phyloP scores from a whole-genome alignment of 1,284 basidiomycete species.

The Caloboletus inedulis region DNA sequence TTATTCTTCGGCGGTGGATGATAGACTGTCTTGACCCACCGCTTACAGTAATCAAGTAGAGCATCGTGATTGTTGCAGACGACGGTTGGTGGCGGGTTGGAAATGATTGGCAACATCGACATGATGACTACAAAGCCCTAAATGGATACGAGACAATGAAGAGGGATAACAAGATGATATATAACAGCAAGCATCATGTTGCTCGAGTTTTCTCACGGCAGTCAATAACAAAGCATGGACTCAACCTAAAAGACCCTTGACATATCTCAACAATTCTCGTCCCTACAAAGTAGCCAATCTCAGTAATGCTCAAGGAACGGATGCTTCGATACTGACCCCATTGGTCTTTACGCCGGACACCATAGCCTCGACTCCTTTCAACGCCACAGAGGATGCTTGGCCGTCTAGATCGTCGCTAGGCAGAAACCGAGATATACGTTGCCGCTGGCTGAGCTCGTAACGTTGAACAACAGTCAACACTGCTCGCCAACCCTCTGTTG shows the following conservation, averaged over 20 bases:
- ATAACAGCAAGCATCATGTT: not conserved
- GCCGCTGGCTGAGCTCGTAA: conserved; percentile 58
- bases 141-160: not conserved
- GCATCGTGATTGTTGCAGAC: not conserved
- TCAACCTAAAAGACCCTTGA: conserved; percentile 63
- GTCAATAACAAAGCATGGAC: not conserved
- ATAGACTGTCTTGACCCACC: not conserved
- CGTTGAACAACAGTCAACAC: conserved; percentile 62
- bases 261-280: conserved; percentile 68
- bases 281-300: conserved; percentile 43
- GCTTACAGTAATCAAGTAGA: not conserved
- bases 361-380: conserved; percentile 67
- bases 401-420: conserved; percentile 8
- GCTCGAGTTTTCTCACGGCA: not conserved
- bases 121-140: not conserved
- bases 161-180: not conserved
- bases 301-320: conserved; percentile 1
- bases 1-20: not conserved
- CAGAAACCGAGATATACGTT: conserved; percentile 40
- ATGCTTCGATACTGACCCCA: conserved; percentile 50
- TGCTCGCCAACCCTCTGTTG: conserved; percentile 76
- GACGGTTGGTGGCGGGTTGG: not conserved
- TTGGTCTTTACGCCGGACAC: conserved; percentile 66
- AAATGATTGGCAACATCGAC: not conserved
- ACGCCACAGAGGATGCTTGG: conserved; percentile 19